Evolutionary conservation across 768 basidiomycete genomes (phyloP), one percentile per base, ranked within the genome.

Genomic region (Chalciporus sphaerocephalus): DNA sequence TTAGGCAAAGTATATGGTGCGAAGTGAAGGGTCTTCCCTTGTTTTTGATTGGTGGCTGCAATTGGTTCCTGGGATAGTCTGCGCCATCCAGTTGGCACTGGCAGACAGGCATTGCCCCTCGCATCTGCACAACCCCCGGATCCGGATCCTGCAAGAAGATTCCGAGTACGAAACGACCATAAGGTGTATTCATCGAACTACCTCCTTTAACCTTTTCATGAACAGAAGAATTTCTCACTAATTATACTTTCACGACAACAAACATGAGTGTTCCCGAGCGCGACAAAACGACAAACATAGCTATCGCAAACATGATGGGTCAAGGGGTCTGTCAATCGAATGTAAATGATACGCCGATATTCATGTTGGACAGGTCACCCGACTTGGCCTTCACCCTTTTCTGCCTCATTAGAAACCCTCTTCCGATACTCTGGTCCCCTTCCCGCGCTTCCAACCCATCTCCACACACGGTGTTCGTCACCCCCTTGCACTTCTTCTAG

Each of bases 401-500:
- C 50, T 28, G 52, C 49, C 32, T 52, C 54, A 41, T 11, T 49
- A 46, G 42, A 56, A 48, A 57, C 67, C 62, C 65, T 66, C 55
- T 67, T 67, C 61, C 65, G 60, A 46, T 51, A 50, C 40, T 64
- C 61, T 51, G 60, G 59, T 30, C 59, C 66, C 53, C 59, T 58
- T 44, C 68, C 59, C 24, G 60, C 47, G 44, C 67, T 68, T n/a
- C 92, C 92, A 23, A 91, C 80, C 92, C 92, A 95, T 46, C 85
- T 71, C 92, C 92, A 95, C 45, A 92, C 92, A 53, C 89, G 79
- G 67, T 83, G 75, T 68, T 92, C 90, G 65, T 94, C 91, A 10
- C 92, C 92, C 53, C 85, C 85, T 49, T 74, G 74, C 38, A 88
- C 78, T 64, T 95, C 92, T 65, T 88, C 87, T 42, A 91, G 69